Conservation (phyloP, 345 rosid species). For the Pistacia integerrima region DNA sequence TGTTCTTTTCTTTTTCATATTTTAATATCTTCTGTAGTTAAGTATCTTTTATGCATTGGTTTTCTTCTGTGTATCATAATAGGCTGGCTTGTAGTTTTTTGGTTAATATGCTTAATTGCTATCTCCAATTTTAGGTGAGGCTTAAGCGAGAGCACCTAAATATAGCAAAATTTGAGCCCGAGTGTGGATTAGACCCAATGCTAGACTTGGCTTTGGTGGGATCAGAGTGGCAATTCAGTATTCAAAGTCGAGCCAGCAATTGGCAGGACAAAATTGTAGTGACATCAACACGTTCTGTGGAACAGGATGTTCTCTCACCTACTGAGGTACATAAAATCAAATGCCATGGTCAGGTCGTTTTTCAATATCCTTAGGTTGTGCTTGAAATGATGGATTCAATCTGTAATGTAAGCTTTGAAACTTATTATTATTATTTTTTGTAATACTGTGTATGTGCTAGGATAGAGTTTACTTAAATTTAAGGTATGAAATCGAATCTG, state of each 20-base stretch:
- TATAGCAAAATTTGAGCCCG: constrained; percentile 94
- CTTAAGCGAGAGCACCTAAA: constrained; percentile 93
- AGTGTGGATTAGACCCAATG: constrained; percentile 85
- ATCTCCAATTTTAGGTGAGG: constrained; percentile 66
- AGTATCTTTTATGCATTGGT: constrained; percentile 11
- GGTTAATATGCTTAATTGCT: constrained; percentile 11
- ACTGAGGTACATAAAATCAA: constrained; percentile 59
- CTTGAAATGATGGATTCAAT: neutral
- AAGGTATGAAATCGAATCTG: constrained; percentile 7
- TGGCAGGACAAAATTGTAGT: constrained; percentile 97
- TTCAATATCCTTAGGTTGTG: constrained; percentile 10
- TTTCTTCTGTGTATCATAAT: constrained; percentile 8
- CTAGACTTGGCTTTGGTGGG: constrained; percentile 96
- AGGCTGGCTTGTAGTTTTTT: constrained; percentile 9
- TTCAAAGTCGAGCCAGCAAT: constrained; percentile 94
- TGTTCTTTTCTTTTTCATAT: constrained; percentile 13
- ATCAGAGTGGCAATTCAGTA: constrained; percentile 96
- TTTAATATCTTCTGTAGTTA: neutral
- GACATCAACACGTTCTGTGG: constrained; percentile 88
- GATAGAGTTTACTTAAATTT: neutral
- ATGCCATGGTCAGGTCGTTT: constrained; percentile 3
- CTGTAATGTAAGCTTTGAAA: neutral
- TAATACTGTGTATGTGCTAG: neutral
- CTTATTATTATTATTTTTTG: neutral
- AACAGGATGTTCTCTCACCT: constrained; percentile 94